These are phyloP conservation scores for Dendrobium officinale DNA, from an alignment of 106 monocot genomes.

Conservation along the genomic window DNA sequence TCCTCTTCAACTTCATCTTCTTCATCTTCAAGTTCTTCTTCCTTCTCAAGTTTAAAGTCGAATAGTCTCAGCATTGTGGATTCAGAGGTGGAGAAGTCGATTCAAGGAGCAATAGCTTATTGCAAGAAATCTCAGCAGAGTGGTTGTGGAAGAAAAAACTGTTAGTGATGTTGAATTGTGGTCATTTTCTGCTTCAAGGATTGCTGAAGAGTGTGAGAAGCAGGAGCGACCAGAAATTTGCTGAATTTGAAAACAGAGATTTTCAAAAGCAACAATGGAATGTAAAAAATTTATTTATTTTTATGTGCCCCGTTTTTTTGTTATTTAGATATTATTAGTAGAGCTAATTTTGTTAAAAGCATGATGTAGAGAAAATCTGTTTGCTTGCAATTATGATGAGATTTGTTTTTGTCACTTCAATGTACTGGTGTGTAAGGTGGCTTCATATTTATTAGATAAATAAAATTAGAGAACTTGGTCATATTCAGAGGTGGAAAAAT, in stretches of 20 bases:
- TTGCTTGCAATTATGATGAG: not conserved
- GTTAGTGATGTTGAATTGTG: conserved; percentile 42
- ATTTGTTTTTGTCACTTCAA: not conserved
- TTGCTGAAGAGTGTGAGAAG: conserved; percentile 23
- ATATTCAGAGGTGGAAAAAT: too few relatives aligned
- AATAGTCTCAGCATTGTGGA: conserved; percentile 47
- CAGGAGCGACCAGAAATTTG: conserved; percentile 9
- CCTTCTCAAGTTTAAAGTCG: conserved; percentile 28
- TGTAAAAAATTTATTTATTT: not conserved
- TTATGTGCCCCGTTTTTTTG: not conserved
- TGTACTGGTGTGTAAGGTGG: too few relatives aligned
- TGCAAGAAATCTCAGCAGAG: conserved; percentile 74
- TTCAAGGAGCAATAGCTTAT: conserved; percentile 79
- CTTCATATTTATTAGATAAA: too few relatives aligned
- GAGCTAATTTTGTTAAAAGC: not conserved
- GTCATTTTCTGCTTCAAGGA: conserved; percentile 23
- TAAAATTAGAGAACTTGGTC: too few relatives aligned
- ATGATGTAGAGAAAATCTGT: not conserved
- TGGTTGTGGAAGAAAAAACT: conserved; percentile 42
- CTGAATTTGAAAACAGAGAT: conserved; percentile 5
- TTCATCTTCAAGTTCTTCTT: conserved; percentile 46
- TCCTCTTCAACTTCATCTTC: conserved; percentile 33
- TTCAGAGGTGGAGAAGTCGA: conserved; percentile 72
- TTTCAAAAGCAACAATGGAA: not conserved
- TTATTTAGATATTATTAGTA: not conserved